A percentile compares a stretch with the other conserved stretches of the same genome.
These are phyloP conservation scores for Annulohypoxylon stygium DNA, from an alignment of 495 filamentous ascomycete genomes.

Conservation along the genomic window DNA sequence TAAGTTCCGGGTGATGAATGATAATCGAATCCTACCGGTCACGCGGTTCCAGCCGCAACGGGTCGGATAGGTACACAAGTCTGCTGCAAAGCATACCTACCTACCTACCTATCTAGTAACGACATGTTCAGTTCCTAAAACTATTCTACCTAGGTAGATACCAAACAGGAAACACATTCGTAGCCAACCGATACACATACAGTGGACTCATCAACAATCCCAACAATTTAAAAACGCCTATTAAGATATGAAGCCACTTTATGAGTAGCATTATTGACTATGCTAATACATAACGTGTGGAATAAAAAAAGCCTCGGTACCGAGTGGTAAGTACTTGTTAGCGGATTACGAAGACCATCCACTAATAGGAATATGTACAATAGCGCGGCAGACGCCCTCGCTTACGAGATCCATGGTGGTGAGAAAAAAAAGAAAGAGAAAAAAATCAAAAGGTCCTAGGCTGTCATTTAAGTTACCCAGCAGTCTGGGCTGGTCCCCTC, in stretches of 20 bases:
- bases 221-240: neutral
- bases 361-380: constrained; percentile 26
- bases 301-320: constrained; percentile 2
- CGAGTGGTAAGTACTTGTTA: neutral
- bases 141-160: neutral
- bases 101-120: neutral
- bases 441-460: constrained; percentile 29
- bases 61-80: neutral
- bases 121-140: neutral
- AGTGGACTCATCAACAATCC: neutral
- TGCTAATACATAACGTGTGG: constrained; percentile 9
- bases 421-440: constrained; percentile 18
- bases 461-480: constrained; percentile 44
- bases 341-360: constrained; percentile 11
- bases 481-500: constrained; percentile 45
- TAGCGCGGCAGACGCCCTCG: constrained; percentile 24
- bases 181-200: neutral
- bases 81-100: constrained; percentile 2
- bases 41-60: constrained; percentile 9
- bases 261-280: constrained; percentile 14
- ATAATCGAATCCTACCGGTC: constrained; percentile 6
- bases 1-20: constrained; percentile 3
- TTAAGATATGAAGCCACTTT: neutral
- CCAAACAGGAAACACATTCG: neutral
- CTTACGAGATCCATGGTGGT: constrained; percentile 12